Base-by-base conservation (phyloP, 352 stramenopile genomes). In the Globisporangium okanoganense region DNA sequence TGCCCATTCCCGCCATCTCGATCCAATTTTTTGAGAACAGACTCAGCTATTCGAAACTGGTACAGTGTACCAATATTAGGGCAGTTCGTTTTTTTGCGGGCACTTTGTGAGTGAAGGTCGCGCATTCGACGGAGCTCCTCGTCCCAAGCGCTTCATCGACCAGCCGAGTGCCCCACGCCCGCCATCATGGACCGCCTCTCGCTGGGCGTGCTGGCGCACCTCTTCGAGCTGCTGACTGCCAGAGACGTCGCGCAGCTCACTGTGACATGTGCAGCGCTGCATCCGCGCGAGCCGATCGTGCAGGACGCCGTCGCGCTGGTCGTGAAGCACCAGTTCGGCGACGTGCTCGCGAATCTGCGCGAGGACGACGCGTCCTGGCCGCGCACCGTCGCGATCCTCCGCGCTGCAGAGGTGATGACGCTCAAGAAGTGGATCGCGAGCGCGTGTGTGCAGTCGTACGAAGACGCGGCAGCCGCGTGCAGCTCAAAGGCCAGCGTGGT, bases 141-240 rank as follows among this genome's bases (percentile, higher is more conserved):
- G 31, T 54, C 47, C 6, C 25, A 54, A 54, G 38, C 33, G 10
- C 40, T 45, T 45, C 40, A 45, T 43, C 13, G 13, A 43, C 16
- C 35, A 40, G 10, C 8, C 20, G 12, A 3, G n/a, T 13, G 16
- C 29, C 25, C 5, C 48, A 38, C 48, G 31, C 4, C 24, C 3
- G 29, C 29, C 35, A 44, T 49, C 31, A 94, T 92, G 82, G 80
- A 94, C 54, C 70, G 71, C 54, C 70, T 94, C 2, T 72, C 79
- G 13, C 70, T 82, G 13, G 61, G 67, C 33, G 69, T 82, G 24
- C 56, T 94, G 33, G 70, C 81, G 52, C 71, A 83, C 14, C 58
- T 94, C 51, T 84, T 92, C 41, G 73, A 76, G 62, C 69, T 90
- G 31, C 72, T 94, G 44, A 74, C 80, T 20, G 75, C 82, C 0